These are phyloP conservation scores for Phytophthora melonis DNA, from an alignment of 352 stramenopile genomes.

Conservation along the genomic window DNA sequence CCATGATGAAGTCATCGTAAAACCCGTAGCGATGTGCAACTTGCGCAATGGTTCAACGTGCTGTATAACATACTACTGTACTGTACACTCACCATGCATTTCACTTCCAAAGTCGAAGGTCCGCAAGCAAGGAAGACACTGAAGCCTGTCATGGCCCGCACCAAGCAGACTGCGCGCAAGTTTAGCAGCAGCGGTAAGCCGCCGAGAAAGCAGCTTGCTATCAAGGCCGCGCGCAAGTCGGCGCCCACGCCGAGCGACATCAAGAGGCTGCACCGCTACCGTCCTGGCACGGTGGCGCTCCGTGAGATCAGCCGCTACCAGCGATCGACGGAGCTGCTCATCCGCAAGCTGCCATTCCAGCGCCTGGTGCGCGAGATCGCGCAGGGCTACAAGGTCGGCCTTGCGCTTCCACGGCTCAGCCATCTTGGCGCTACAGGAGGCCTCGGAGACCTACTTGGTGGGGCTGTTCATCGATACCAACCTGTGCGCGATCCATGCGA, in stretches of 20 bases:
- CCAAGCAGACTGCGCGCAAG: slow-evolving; percentile 96
- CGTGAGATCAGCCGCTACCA: slow-evolving; percentile 97
- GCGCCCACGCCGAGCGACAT: slow-evolving; percentile 88
- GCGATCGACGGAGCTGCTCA: slow-evolving; percentile 93
- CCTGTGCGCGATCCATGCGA: slow-evolving; percentile 45
- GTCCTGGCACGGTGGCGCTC: slow-evolving; percentile 81
- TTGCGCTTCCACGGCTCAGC: slow-evolving; percentile 94
- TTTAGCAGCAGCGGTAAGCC: slow-evolving; percentile 88
- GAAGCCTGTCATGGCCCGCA: slow-evolving; percentile 81
- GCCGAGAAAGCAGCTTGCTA: slow-evolving; percentile 92
- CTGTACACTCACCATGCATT: too few species aligned
- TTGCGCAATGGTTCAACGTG: neutral
- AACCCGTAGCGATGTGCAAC: neutral
- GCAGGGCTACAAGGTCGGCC: slow-evolving; percentile 95
- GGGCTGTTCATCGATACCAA: slow-evolving; percentile 95
- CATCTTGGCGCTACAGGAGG: slow-evolving; percentile 90
- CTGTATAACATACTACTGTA: too few species aligned
- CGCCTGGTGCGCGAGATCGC: slow-evolving; percentile 94
- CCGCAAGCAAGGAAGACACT: neutral
- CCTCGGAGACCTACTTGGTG: slow-evolving; percentile 92
- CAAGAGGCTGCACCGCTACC: slow-evolving; percentile 82
- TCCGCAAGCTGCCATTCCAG: slow-evolving; percentile 96
- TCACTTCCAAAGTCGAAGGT: neutral
- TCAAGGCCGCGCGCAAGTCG: slow-evolving; percentile 90
- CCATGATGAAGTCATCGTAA: too few species aligned